phyloP scores from a whole-genome alignment of 306 rosid genomes.

The Ochetophila trinervis region DNA sequence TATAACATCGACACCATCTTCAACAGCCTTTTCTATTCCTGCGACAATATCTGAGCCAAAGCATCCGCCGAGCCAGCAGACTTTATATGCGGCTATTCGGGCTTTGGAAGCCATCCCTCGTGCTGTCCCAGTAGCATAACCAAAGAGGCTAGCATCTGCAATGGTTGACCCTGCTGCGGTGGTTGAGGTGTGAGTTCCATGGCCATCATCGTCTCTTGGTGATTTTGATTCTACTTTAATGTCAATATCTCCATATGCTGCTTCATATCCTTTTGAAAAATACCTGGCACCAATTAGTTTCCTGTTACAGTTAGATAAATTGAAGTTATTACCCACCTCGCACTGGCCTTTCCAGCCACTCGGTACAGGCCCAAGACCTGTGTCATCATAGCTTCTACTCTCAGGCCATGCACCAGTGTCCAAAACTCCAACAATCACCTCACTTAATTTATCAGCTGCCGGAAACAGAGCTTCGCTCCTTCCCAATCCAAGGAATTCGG shows the following conservation, averaged over 20 bases:
- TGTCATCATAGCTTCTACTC: slow-evolving; percentile 59
- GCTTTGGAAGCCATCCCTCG: slow-evolving; percentile 87
- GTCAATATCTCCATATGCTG: slow-evolving; percentile 47
- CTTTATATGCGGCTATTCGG: slow-evolving; percentile 75
- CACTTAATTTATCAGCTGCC: slow-evolving; percentile 25
- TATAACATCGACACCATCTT: slow-evolving; percentile 67
- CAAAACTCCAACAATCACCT: slow-evolving; percentile 65
- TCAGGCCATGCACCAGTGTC: slow-evolving; percentile 98
- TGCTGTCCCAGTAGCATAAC: slow-evolving; percentile 78
- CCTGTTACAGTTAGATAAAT: slow-evolving; percentile 58
- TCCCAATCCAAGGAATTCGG: slow-evolving; percentile 71
- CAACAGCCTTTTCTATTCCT: slow-evolving; percentile 76
- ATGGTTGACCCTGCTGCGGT: slow-evolving; percentile 81
- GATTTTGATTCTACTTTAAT: slow-evolving; percentile 59
- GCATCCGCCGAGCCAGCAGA: slow-evolving; percentile 76
- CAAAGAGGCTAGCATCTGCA: slow-evolving; percentile 65
- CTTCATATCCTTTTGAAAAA: slow-evolving; percentile 67
- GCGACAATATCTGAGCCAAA: slow-evolving; percentile 64
- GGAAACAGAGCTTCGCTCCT: slow-evolving; percentile 24
- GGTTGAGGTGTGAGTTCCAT: slow-evolving; percentile 88
- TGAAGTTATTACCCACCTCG: slow-evolving; percentile 61
- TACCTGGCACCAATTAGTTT: slow-evolving; percentile 84
- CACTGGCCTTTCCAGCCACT: slow-evolving; percentile 80
- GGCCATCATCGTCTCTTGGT: slow-evolving; percentile 86
- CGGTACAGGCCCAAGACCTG: slow-evolving; percentile 56